phyloP scores from a whole-genome alignment of 78 protist species.

The Dictyostelium firmibasis region DNA sequence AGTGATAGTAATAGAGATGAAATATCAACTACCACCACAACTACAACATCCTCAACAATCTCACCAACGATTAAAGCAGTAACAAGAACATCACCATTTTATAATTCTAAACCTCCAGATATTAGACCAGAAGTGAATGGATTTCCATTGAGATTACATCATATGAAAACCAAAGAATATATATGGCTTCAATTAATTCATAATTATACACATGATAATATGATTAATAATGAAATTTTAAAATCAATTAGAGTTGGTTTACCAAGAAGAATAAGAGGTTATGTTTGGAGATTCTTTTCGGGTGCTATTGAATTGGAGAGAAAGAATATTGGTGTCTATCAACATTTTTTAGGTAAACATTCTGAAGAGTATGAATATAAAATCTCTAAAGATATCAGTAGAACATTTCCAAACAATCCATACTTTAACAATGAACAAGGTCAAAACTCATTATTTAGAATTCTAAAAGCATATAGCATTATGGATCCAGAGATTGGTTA shows the following conservation, averaged over 20 bases:
- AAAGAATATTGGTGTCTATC: slow-evolving; percentile 74
- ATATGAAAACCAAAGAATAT: slow-evolving; percentile 22
- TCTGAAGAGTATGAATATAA: slow-evolving; percentile 64
- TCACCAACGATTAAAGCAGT: background rate
- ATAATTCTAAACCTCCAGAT: slow-evolving; percentile 35
- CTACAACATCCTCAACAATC: background rate
- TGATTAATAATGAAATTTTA: background rate
- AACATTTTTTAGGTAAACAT: slow-evolving; percentile 5
- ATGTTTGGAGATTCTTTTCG: slow-evolving; percentile 27
- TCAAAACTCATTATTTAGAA: slow-evolving; percentile 50
- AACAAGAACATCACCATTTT: slow-evolving; percentile 3
- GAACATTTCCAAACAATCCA: slow-evolving; percentile 63
- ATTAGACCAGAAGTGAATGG: slow-evolving; percentile 38
- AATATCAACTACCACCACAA: background rate
- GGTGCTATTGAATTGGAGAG: slow-evolving; percentile 60
- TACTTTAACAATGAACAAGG: slow-evolving; percentile 40
- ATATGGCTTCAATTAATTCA: slow-evolving; percentile 41
- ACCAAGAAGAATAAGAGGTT: slow-evolving; percentile 51
- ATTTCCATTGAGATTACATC: slow-evolving; percentile 11
- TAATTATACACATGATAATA: background rate
- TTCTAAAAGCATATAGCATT: slow-evolving; percentile 50
- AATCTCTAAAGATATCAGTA: slow-evolving; percentile 57
- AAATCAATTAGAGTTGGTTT: slow-evolving; percentile 28
- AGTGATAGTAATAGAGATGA: background rate
- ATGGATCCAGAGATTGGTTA: slow-evolving; percentile 78